Base-by-base conservation (phyloP, 1,139 yeast species). In the Suhomyces bolitotheri region DNA sequence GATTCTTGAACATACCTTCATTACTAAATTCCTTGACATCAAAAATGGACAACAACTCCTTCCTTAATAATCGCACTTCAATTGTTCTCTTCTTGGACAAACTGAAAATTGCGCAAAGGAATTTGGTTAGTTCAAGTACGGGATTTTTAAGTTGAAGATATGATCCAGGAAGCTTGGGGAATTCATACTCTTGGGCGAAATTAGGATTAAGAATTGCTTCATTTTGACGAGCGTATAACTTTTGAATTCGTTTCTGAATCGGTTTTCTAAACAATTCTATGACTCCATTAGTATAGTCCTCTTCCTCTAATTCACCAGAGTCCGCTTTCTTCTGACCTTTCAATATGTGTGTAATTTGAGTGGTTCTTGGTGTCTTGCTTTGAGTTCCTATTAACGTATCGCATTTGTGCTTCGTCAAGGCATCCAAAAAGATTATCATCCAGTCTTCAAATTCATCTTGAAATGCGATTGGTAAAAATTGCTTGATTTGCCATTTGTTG, bases 401-500 rank as follows among this genome's bases (percentile, higher is more conserved):
- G 12, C 62, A 61, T 52, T 86, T 85, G 32, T 67, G 66, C 39
- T 78, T 78, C 26, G 81, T 68, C 47, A 92, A 66, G 2, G 85
- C 68, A 53, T 87, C 94, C 49, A 90, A 61, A 51, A 87, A 82
- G 43, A 88, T 78, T 29, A 82, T 66, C 31, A 87, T 64, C 96
- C 97, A 92, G 49, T 83, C 94, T 36, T 82, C 86, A 64, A 92
- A 88, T 54, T 94, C 97, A 9, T 75, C 74, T 49, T 81, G 92
- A 43, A 83, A 76, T 15, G 88, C 73, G 1, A 71, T 58, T 0
- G 99, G 97, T 35, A 94, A 64, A 50, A 78, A 88, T 23, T 77
- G 67, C 44, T 78, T 78, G 22, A 94, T 71, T 40, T 87, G 94
- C 98, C 98, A 94, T 34, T 78, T 72, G 36, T 85, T 81, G 33